Conservation (phyloP, 2,329 filamentous ascomycete species). For the Paracamarosporium sp. region DNA sequence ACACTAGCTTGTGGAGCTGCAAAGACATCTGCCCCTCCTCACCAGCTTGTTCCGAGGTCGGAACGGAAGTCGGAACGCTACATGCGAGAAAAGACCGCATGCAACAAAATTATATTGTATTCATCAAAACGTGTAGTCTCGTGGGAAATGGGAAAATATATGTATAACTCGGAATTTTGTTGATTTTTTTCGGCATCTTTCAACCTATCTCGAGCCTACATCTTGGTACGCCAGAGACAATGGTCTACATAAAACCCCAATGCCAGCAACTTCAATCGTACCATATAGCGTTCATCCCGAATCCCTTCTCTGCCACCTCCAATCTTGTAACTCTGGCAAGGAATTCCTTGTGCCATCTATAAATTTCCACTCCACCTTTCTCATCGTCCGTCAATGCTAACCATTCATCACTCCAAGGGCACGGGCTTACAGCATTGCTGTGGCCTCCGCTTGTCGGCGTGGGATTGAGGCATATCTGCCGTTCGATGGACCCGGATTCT, state of each 20-base stretch:
- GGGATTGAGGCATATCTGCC: slow-evolving; percentile 80
- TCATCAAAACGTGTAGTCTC: too few relatives aligned
- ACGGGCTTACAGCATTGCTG: slow-evolving; percentile 85
- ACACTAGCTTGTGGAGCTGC: slow-evolving; percentile 17
- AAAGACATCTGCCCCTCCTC: slow-evolving; percentile 24
- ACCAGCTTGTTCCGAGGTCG: slow-evolving; percentile 28
- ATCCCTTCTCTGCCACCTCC: slow-evolving; percentile 84
- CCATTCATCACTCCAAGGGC: slow-evolving; percentile 87
- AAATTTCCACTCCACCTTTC: slow-evolving; percentile 86
- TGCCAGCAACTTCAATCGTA: slow-evolving; percentile 65
- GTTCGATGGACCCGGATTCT: slow-evolving; percentile 73
- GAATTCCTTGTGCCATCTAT: slow-evolving; percentile 84
- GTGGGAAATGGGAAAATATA: too few relatives aligned
- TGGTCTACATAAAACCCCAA: too few relatives aligned
- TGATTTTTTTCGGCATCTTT: not conserved
- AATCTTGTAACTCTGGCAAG: slow-evolving; percentile 77
- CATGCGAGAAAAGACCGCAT: not conserved
- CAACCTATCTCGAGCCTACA: not conserved
- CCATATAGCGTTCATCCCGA: slow-evolving; percentile 97
- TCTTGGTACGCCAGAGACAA: not conserved
- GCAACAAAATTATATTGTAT: too few relatives aligned
- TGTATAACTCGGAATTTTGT: too few relatives aligned
- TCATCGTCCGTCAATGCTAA: slow-evolving; percentile 89
- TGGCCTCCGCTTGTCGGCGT: slow-evolving; percentile 88
- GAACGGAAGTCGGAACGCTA: slow-evolving; percentile 28